phyloP scores from a whole-genome alignment of 495 filamentous ascomycete species.

The Lichenothelia convexa region DNA sequence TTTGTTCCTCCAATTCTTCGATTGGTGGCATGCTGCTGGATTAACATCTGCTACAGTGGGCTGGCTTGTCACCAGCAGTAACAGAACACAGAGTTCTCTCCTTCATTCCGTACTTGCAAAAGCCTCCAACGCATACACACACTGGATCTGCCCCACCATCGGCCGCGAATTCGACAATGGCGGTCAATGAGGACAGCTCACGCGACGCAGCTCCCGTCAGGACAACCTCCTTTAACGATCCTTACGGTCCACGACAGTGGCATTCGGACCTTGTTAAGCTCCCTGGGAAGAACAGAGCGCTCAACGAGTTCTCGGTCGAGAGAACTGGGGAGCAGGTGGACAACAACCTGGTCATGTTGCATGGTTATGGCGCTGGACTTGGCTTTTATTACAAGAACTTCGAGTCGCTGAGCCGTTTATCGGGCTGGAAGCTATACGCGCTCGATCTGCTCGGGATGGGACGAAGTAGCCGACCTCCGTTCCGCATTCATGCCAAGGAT shows the following conservation, averaged over 20 bases:
- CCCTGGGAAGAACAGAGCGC: conserved; percentile 62
- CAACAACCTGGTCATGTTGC: conserved; percentile 87
- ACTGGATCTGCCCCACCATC: conserved; percentile 37
- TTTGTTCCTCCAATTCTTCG: no score
- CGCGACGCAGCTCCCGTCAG: conserved; percentile 27
- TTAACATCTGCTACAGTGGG: conserved; percentile 61
- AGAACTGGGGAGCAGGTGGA: conserved; percentile 56
- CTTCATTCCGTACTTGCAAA: conserved; percentile 66
- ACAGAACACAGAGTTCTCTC: conserved; percentile 85
- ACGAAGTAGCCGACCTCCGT: conserved; percentile 65
- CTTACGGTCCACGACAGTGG: conserved; percentile 74
- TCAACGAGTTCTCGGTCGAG: conserved; percentile 90
- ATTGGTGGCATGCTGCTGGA: no score
- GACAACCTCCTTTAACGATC: conserved; percentile 44
- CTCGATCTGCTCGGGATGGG: conserved; percentile 92
- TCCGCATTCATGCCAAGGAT: conserved; percentile 67
- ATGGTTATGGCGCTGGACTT: conserved; percentile 88
- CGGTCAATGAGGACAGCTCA: conserved; percentile 22
- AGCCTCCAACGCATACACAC: conserved; percentile 50
- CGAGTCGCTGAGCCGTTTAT: conserved; percentile 55
- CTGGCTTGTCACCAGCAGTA: conserved; percentile 54
- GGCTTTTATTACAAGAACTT: conserved; percentile 98
- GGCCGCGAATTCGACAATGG: conserved; percentile 14
- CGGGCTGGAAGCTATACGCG: conserved; percentile 79
- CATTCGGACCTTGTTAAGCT: conserved; percentile 68